These are phyloP conservation scores for Rhodotorula babjevae DNA, from an alignment of 768 basidiomycete species.

Conservation along the genomic window DNA sequence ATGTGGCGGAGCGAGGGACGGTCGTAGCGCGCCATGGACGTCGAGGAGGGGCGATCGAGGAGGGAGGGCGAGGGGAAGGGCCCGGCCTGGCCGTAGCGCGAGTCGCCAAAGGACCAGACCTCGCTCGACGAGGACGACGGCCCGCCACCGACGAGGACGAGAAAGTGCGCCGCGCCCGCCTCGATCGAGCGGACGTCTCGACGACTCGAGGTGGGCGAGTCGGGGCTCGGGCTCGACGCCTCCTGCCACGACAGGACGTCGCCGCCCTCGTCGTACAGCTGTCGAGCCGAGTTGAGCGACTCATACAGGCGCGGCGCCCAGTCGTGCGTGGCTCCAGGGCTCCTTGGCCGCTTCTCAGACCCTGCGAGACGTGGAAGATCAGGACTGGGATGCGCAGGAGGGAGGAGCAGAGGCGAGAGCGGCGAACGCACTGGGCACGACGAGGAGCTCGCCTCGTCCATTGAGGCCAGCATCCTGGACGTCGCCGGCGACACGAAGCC, in stretches of 20 bases:
- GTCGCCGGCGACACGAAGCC: neutral
- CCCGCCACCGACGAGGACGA: conserved; percentile 12
- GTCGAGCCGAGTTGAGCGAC: too few species aligned
- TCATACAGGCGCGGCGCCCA: too few species aligned
- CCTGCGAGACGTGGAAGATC: too few species aligned
- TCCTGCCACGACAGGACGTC: too few species aligned
- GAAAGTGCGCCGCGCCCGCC: conserved; percentile 27
- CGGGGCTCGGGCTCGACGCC: too few species aligned
- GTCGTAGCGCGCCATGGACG: too few species aligned
- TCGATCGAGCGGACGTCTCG: conserved; percentile 1
- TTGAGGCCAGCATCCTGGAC: neutral
- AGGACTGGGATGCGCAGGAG: too few species aligned
- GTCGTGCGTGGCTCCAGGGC: too few species aligned
- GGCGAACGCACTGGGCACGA: conserved; percentile 11
- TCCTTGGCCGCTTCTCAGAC: too few species aligned
- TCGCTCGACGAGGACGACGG: neutral
- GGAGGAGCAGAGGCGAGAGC: neutral
- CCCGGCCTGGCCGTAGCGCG: conserved; percentile 32
- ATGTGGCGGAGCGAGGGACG: neutral
- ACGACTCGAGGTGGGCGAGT: too few species aligned
- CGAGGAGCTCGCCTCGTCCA: conserved; percentile 18
- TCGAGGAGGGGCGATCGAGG: neutral
- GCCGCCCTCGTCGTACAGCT: too few species aligned
- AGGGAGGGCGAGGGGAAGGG: neutral
- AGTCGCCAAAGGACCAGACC: conserved; percentile 22